These are phyloP conservation scores for Sclerospora graminicola DNA, from an alignment of 352 stramenopile genomes.

Conservation along the genomic window DNA sequence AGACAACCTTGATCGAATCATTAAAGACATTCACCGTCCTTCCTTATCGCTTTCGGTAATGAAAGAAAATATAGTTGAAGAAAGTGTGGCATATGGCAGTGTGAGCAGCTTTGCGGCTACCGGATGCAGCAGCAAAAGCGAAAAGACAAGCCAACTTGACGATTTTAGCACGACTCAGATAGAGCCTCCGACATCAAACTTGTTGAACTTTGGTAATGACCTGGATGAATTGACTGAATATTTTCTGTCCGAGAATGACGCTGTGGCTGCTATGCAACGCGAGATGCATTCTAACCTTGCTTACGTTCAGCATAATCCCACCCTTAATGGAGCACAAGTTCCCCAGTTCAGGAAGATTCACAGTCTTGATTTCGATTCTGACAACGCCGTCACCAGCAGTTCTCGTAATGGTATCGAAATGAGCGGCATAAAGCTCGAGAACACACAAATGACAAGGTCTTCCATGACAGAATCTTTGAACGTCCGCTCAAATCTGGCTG, in stretches of 20 bases:
- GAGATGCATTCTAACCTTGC: conserved; percentile 17
- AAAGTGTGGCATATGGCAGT: conserved; percentile 7
- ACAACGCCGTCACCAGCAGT: conserved; percentile 22
- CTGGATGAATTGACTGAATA: conserved; percentile 69
- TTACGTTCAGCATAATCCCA: conserved; percentile 2
- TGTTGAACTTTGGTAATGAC: conserved; percentile 64
- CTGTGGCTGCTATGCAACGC: conserved; percentile 18
- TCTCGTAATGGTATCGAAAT: conserved; percentile 12
- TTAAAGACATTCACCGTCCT: conserved; percentile 57
- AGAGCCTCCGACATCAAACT: conserved; percentile 29
- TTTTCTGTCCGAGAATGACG: conserved; percentile 50
- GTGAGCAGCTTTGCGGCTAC: conserved; percentile 20
- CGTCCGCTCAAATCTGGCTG: conserved; percentile 4
- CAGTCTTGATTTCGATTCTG: conserved; percentile 62
- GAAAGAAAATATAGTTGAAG: conserved; percentile 15
- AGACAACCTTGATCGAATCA: conserved; percentile 67
- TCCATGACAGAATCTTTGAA: conserved; percentile 27
- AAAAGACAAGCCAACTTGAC: conserved; percentile 14
- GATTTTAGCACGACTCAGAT: conserved; percentile 7
- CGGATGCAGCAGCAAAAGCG: conserved; percentile 20
- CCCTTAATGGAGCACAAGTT: conserved; percentile 4
- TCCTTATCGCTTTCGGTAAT: conserved; percentile 32
- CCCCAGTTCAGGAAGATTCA: conserved; percentile 55
- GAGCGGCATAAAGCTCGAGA: conserved; percentile 21
- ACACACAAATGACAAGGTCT: conserved; percentile 34